Base-by-base conservation (phyloP, 1,284 basidiomycete species). In the Singerocomus rubriflavus region DNA sequence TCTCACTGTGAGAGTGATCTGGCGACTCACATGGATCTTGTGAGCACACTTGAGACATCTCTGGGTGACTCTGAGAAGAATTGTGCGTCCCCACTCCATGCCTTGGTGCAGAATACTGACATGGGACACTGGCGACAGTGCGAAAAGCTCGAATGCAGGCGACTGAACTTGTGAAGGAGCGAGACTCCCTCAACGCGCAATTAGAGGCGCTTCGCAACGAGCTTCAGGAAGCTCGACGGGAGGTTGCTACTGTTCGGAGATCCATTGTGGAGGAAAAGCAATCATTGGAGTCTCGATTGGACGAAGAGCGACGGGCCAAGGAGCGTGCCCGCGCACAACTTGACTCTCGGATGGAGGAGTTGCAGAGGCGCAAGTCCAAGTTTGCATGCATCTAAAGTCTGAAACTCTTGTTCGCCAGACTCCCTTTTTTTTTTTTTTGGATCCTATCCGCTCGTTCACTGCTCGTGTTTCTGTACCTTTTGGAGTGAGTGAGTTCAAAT, bases 121-220 rank as follows among this genome's bases (percentile, higher is more conserved):
- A 59, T 35, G 52, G 30, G 46, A 51, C 39, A 44, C 50, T 30
- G 42, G 52, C 43, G 46, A 40, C 59, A 91, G 90, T 95, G 50
- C 88, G 92, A 55, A 94, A 94, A 71, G 86, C 91, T 8, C 87
- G 92, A 40, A 85, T 91, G 81, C 91, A 93, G 64, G 88, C 91
- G 32, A 91, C 88, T 51, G 91, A 94, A 64, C 71, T 93, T 44
- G 88, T 85, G 16, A 80, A 88, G 53, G 91, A 94, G 67, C 83
- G 92, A 33, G 92, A 95, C 67, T 77, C 77, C 29, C 73, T 91
- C 47, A 84, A 73, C 51, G 61, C 64, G 39, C 84, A 89, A 66
- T 71, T 88, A 53, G 82, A 85, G 37, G 64, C 72, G 16, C 74
- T 93, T 29, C 81, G 85, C 40, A 77, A 69, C 47, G 88, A 93